These are phyloP conservation scores for Oldenlandia corymbosa DNA, from an alignment of 257 asterid species.

Conservation along the genomic window DNA sequence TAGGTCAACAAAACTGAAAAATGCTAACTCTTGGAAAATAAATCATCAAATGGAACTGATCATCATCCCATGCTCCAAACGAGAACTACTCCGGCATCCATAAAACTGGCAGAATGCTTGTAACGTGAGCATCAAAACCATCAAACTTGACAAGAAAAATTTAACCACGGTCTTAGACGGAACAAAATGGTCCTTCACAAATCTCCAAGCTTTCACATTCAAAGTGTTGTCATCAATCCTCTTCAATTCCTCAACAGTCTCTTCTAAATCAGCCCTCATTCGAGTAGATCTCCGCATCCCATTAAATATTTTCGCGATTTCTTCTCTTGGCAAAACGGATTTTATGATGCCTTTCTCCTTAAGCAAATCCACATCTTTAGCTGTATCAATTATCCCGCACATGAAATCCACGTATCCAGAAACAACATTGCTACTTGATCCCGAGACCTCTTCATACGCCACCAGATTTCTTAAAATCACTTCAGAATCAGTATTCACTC, in stretches of 20 bases:
- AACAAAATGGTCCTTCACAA: neutral
- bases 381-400: constrained; percentile 24
- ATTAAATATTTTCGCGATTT: constrained; percentile 17
- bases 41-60: neutral
- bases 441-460: constrained; percentile 21
- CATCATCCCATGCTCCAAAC: neutral
- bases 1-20: too few relatives aligned
- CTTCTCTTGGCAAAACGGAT: constrained; percentile 6
- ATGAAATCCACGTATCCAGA: constrained; percentile 20
- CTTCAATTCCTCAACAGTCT: neutral
- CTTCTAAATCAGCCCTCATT: neutral
- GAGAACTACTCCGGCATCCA: neutral
- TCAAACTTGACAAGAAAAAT: neutral
- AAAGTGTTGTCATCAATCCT: neutral
- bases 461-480: constrained; percentile 25
- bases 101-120: neutral
- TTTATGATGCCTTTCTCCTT: neutral
- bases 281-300: constrained; percentile 10
- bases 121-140: neutral
- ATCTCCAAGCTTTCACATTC: neutral
- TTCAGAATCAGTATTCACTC: neutral
- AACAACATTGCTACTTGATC: constrained; percentile 1
- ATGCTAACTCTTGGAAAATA: too few relatives aligned
- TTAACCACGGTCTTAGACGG: neutral
- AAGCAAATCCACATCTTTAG: constrained; percentile 19